A percentile compares a stretch with the other conserved stretches of the same genome.
Conservation (phyloP, 176 grass and related monocot species). For the maize (Zea mays) region DNA sequence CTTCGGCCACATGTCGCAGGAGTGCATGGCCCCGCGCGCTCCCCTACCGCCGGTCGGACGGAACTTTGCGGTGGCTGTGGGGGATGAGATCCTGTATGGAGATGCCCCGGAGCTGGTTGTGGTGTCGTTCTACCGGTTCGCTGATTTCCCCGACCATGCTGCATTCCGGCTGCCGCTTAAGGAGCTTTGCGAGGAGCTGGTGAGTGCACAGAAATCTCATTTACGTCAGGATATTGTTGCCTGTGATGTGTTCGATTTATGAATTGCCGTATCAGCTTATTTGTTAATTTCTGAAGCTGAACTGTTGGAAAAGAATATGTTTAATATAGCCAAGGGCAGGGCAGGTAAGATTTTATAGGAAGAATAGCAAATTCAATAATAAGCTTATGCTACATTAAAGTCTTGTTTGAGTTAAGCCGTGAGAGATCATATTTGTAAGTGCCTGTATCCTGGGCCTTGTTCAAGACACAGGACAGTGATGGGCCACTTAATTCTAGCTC, state of each 20-base stretch:
- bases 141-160: conserved; percentile 77
- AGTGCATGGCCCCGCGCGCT: conserved; percentile 13
- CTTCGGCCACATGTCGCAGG: conserved; percentile 34
- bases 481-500: background rate
- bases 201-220: conserved; percentile 36
- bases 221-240: background rate
- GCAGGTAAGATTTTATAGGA: background rate
- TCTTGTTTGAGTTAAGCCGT: background rate
- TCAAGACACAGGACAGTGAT: background rate
- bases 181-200: conserved; percentile 78
- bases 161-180: conserved; percentile 65
- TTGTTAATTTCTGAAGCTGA: background rate
- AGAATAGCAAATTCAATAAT: background rate
- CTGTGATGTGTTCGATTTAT: background rate
- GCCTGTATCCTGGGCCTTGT: background rate
- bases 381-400: background rate
- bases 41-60: conserved; percentile 26
- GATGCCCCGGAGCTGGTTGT: conserved; percentile 50
- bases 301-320: background rate
- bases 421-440: background rate
- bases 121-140: conserved; percentile 86
- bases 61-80: conserved; percentile 36
- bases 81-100: background rate
- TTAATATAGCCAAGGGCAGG: background rate
- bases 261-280: background rate